A percentile compares a stretch with the other conserved stretches of the same genome.
Evolutionary conservation across 768 basidiomycete genomes (phyloP).

Genomic region (Boletellus emodensis): DNA sequence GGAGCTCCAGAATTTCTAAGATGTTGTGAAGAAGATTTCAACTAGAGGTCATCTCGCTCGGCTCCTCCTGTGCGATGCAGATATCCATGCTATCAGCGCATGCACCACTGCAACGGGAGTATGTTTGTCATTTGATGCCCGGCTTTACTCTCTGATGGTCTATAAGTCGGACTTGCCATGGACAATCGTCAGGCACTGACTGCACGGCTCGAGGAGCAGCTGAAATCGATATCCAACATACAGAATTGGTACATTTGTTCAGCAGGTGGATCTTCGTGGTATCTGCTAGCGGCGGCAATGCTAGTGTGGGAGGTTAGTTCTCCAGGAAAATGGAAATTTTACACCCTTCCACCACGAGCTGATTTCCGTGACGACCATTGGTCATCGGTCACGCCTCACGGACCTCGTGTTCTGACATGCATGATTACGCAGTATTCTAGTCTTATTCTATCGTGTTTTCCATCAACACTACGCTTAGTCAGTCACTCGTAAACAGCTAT

Average conservation of each 20-base stretch:
- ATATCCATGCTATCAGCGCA: slow-evolving; percentile 5
- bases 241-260: not conserved
- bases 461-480: not conserved
- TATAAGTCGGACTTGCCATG: slow-evolving; percentile 11
- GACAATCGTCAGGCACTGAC: slow-evolving; percentile 8
- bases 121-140: not conserved
- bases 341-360: not conserved
- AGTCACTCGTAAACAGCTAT: not conserved
- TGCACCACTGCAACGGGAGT: slow-evolving; percentile 13
- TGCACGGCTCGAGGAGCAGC: slow-evolving; percentile 9
- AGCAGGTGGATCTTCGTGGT: not conserved
- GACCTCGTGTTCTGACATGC: too few species aligned
- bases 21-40: slow-evolving; percentile 5
- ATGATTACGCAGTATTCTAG: not conserved
- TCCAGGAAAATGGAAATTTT: not conserved
- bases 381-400: too few species aligned
- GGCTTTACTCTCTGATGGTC: not conserved
- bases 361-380: not conserved
- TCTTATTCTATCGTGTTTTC: not conserved
- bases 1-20: slow-evolving; percentile 6
- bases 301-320: not conserved
- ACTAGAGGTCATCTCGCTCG: not conserved
- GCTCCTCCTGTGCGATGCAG: slow-evolving; percentile 9
- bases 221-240: not conserved
- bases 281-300: slow-evolving; percentile 9